Evolutionary conservation across 176 grass and related monocot genomes (phyloP).

Genomic region (Zoysia japonica): DNA sequence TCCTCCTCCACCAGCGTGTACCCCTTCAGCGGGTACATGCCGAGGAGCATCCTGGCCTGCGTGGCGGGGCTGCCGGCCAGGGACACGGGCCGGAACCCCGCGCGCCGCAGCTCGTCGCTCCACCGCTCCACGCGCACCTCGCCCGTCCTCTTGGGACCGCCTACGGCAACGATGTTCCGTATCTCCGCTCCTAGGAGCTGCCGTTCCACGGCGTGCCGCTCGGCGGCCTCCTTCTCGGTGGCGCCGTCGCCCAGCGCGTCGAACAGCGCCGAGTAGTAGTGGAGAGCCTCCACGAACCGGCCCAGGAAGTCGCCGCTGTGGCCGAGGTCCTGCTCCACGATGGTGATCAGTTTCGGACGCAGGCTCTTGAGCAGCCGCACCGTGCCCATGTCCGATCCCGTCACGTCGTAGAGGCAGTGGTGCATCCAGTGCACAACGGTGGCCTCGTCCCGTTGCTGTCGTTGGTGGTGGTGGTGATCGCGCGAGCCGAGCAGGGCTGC

Average conservation of each 20-base stretch:
- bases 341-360: constrained; percentile 75
- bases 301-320: constrained; percentile 74
- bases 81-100: constrained; percentile 71
- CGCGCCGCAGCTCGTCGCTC: constrained; percentile 68
- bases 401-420: constrained; percentile 88
- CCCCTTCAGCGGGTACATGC: constrained; percentile 89
- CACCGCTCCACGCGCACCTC: constrained; percentile 80
- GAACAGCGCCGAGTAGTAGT: constrained; percentile 96
- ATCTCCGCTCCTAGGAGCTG: constrained; percentile 88
- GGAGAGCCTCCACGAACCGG: constrained; percentile 86
- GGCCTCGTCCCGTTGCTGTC: constrained; percentile 18
- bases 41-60: constrained; percentile 77
- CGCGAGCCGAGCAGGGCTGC: constrained; percentile 43
- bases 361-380: constrained; percentile 58
- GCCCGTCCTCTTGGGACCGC: constrained; percentile 71
- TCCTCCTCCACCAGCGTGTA: constrained; percentile 85
- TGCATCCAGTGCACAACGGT: constrained; percentile 97
- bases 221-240: constrained; percentile 32
- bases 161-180: constrained; percentile 87
- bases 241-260: constrained; percentile 77
- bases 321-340: constrained; percentile 89
- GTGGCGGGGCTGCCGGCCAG: constrained; percentile 70
- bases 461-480: background rate
- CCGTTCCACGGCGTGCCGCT: constrained; percentile 71
- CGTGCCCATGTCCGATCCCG: constrained; percentile 69